Base-by-base conservation (phyloP, 305 asterid species). In the Lippia alba region DNA sequence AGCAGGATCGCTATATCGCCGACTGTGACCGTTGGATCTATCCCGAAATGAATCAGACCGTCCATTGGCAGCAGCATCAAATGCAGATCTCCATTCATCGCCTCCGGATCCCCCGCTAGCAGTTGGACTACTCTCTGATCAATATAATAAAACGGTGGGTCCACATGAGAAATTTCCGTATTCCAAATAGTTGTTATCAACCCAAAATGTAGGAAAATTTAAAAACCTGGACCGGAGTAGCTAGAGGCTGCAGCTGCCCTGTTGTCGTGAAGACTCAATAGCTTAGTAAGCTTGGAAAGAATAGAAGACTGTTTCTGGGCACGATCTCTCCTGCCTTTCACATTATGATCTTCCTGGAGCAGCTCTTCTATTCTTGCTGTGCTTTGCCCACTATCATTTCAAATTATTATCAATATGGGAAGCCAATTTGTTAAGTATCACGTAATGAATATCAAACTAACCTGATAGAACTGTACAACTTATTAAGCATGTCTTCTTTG, bases 81-180 rank as follows among this genome's bases (percentile, higher is more conserved):
- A 95, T 58, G 99, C 98, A 67, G 89, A 80, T 81, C 98, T 86
- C 99, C 99, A 95, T 18, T 95, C 99, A 32, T 92, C 97, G 10
- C 98, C 97, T 0, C 96, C 70, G 19, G 97, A 81, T 11, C 89
- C 85, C 40, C 92, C 86, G 39, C 86, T 36, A 34, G 94, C 72
- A 56, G 85, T 87, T 44, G 98, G 98, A 67, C 97, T 90, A 78
- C 91, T 94, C 72, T 88, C 99, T 87, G 90, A 81, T 75, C 30
- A 39, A 60, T 20, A 12, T 19, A 64, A 72, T 12, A 77, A 24
- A 16, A 5, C 6, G 30, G 68, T 16, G 11, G 30, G 68, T 16
- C 45, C 20, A 48, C 49, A 41, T 11, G 34, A 61, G 16, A 24
- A 68, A 18, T 51, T 24, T 30, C 12, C 33, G 50, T 11, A 16